Conservation (phyloP, 441 rosid species). For the Gossypium davidsonii region DNA sequence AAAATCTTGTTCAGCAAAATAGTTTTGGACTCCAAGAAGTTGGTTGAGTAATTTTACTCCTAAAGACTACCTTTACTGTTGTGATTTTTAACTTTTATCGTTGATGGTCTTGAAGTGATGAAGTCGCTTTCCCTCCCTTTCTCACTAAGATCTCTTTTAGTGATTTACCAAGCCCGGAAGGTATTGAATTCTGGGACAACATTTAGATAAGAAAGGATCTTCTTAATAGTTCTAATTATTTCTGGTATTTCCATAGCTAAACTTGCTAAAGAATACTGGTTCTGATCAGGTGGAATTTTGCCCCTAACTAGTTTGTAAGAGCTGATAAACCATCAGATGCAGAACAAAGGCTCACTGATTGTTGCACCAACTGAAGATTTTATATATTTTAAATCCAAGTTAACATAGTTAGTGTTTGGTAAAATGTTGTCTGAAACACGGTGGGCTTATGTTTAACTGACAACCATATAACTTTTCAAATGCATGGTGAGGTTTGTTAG, state of each 20-base stretch:
- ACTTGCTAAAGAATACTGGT: background rate
- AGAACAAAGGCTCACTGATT: background rate
- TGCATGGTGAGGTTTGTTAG: background rate
- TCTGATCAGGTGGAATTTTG: background rate
- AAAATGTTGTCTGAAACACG: background rate
- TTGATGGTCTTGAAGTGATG: background rate
- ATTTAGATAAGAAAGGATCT: background rate
- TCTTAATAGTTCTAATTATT: background rate
- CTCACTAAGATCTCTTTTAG: background rate
- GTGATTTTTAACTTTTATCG: background rate
- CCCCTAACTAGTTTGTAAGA: background rate
- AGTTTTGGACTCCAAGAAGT: background rate
- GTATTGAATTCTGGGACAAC: background rate
- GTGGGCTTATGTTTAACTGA: background rate
- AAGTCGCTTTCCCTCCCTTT: background rate
- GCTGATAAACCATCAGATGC: background rate
- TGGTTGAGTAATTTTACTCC: background rate
- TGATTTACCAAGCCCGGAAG: background rate
- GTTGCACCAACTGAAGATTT: background rate
- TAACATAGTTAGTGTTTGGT: background rate
- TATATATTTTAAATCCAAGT: background rate
- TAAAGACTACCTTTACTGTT: background rate
- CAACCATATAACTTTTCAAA: background rate
- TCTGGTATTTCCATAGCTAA: background rate
- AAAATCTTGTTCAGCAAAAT: background rate